These are phyloP conservation scores for Lentinula novae-zelandiae DNA, from an alignment of 1,284 basidiomycete genomes.

Conservation along the genomic window DNA sequence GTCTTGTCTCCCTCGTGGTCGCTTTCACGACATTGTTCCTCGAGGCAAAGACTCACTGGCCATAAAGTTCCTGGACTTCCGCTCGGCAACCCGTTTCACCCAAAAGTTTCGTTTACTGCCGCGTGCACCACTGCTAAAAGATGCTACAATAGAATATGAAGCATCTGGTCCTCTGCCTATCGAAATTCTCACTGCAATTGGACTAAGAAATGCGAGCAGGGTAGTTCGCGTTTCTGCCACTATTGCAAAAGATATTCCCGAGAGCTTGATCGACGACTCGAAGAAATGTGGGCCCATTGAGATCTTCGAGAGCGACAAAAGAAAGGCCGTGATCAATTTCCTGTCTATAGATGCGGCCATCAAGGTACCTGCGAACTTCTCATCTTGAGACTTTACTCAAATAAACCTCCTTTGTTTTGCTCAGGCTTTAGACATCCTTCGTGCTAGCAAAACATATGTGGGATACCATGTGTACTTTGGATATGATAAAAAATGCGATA, in stretches of 20 bases:
- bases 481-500: background rate
- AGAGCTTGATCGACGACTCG: background rate
- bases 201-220: constrained; percentile 2
- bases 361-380: background rate
- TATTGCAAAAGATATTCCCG: background rate
- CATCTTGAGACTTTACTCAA: background rate
- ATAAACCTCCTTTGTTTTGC: background rate
- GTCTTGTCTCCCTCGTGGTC: background rate
- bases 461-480: constrained; percentile 1
- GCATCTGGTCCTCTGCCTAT: background rate
- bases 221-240: background rate
- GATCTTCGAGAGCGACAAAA: background rate
- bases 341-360: background rate
- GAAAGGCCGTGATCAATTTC: background rate
- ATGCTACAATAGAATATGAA: background rate
- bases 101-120: background rate
- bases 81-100: background rate
- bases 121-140: background rate
- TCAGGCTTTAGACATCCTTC: background rate
- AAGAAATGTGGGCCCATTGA: background rate
- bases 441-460: background rate
- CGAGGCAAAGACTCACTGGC: background rate
- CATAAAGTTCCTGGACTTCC: constrained; percentile 4
- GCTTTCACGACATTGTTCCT: background rate
- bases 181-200: constrained; percentile 1